Percentiles rank a stretch among this genome's conserved stretches.
These are phyloP conservation scores for Cladosporium sp. DNA, from an alignment of 2,329 filamentous ascomycete genomes.

Conservation along the genomic window DNA sequence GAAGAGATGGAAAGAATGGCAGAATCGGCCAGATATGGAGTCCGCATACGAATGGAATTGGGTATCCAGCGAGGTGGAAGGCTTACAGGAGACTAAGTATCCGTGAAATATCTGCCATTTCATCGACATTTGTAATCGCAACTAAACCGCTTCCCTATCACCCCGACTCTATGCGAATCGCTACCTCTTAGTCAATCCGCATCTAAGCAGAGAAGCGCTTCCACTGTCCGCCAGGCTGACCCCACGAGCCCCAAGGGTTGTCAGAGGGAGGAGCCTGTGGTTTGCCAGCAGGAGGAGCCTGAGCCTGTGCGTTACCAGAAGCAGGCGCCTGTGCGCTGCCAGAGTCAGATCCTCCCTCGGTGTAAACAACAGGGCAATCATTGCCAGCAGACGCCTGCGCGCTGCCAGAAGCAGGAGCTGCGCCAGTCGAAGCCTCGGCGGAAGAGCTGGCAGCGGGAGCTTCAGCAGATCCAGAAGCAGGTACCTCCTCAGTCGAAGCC, in stretches of 20 bases:
- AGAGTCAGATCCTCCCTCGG: not conserved
- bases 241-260: not conserved
- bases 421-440: not conserved
- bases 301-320: not conserved
- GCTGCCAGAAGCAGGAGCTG: not conserved
- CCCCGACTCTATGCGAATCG: too few species aligned
- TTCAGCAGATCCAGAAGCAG: not conserved
- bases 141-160: too few species aligned
- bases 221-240: slow-evolving; percentile 2
- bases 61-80: too few species aligned
- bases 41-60: too few species aligned
- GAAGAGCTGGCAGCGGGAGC: not conserved
- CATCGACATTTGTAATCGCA: too few species aligned
- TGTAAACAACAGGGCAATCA: not conserved
- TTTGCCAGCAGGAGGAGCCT: not conserved
- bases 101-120: too few species aligned
- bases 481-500: not conserved
- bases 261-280: not conserved
- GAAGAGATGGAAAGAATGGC: too few species aligned
- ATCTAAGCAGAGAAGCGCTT: slow-evolving; percentile 1
- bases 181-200: too few species aligned
- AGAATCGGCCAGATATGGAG: too few species aligned
- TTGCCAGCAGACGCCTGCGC: not conserved
- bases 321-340: not conserved
- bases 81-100: too few species aligned